Evolutionary conservation across 2,329 filamentous ascomycete genomes (phyloP).

Genomic region (Fusarium sp.): DNA sequence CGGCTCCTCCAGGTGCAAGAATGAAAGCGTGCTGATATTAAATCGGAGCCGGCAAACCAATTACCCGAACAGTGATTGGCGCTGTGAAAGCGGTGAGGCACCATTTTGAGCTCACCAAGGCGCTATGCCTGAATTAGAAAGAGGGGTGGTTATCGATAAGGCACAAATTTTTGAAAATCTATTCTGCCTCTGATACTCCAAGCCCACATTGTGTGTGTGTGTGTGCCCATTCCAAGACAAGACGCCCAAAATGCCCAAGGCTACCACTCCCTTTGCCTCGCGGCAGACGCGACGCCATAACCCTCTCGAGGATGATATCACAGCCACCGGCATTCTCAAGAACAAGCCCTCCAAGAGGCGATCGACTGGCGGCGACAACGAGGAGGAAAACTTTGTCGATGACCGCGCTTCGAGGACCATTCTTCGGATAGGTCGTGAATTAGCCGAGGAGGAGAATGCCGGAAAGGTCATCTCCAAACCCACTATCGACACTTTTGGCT

Average conservation of each 20-base stretch:
- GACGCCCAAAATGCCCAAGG: constrained; percentile 79
- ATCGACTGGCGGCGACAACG: constrained; percentile 70
- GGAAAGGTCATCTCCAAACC: constrained; percentile 55
- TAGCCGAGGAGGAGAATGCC: constrained; percentile 81
- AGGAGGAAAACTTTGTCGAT: constrained; percentile 81
- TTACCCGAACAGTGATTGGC: background rate
- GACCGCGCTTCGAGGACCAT: constrained; percentile 91
- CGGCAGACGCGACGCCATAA: constrained; percentile 81
- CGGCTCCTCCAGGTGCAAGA: background rate
- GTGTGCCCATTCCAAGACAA: constrained; percentile 27
- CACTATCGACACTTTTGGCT: constrained; percentile 73
- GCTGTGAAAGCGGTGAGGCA: constrained; percentile 48
- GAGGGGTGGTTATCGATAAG: constrained; percentile 57
- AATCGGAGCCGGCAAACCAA: background rate
- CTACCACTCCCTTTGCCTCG: constrained; percentile 67
- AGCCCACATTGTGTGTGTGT: constrained; percentile 41
- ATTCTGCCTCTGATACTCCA: constrained; percentile 32
- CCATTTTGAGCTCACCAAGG: constrained; percentile 3
- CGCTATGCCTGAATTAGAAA: constrained; percentile 46
- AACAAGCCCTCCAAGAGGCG: constrained; percentile 80
- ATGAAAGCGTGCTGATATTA: background rate
- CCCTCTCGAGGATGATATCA: constrained; percentile 89
- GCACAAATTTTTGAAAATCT: constrained; percentile 52
- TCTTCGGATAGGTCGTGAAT: constrained; percentile 86
- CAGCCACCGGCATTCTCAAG: constrained; percentile 76